A percentile compares a stretch with the other conserved stretches of the same genome.
Conservation (phyloP, 768 basidiomycete species). For the Boletus vinaceobasis region DNA sequence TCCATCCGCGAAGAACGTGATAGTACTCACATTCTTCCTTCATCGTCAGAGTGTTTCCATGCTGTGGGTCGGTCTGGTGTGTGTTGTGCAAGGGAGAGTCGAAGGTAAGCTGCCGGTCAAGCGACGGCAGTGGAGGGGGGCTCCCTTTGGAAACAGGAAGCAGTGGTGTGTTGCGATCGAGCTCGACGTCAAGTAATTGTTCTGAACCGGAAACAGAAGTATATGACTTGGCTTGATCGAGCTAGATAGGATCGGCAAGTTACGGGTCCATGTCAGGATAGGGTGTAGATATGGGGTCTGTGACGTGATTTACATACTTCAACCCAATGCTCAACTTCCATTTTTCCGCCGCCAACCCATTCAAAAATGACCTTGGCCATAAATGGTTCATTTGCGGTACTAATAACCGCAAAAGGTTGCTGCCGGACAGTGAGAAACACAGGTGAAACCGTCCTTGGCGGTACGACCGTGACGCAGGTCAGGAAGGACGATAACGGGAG, state of each 20-base stretch:
- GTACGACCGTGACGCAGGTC: constrained; percentile 36
- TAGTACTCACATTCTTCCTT: constrained; percentile 21
- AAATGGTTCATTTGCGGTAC: constrained; percentile 44
- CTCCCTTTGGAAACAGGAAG: constrained; percentile 27
- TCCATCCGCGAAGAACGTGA: background rate
- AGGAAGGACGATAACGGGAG: constrained; percentile 32
- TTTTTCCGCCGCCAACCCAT: constrained; percentile 43
- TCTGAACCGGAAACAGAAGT: constrained; percentile 43
- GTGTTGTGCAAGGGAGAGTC: background rate
- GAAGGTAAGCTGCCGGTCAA: constrained; percentile 21
- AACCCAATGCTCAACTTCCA: constrained; percentile 51
- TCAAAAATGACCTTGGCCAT: constrained; percentile 40
- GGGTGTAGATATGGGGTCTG: background rate
- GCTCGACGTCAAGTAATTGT: constrained; percentile 49
- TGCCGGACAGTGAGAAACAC: constrained; percentile 32
- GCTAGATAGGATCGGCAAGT: constrained; percentile 27
- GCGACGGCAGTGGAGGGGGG: constrained; percentile 24
- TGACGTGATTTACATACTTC: constrained; percentile 35
- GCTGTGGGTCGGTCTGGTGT: background rate
- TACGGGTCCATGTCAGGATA: background rate
- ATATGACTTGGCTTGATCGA: constrained; percentile 39
- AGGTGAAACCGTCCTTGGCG: constrained; percentile 32
- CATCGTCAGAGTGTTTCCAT: background rate
- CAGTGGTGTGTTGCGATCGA: constrained; percentile 41
- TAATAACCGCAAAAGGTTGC: constrained; percentile 40